phyloP scores from a whole-genome alignment of 805 yeast species.

The Saccharomyces jurei region DNA sequence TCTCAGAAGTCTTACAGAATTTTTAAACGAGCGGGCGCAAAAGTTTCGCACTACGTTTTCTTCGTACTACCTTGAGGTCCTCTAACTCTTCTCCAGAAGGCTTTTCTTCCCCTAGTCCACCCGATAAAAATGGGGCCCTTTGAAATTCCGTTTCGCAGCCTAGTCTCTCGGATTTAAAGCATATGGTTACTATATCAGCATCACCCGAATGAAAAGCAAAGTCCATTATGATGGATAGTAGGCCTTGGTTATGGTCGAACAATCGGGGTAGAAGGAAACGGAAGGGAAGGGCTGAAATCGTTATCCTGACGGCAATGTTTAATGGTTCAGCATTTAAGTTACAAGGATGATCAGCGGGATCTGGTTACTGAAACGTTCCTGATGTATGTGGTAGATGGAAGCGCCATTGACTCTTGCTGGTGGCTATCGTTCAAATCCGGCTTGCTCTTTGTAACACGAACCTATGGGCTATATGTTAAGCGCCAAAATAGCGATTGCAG shows the following conservation, averaged over 20 bases:
- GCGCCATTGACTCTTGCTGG: background rate
- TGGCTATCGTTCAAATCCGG: background rate
- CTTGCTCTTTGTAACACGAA: background rate
- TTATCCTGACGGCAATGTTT: background rate
- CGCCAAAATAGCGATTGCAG: background rate
- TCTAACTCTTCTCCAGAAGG: background rate
- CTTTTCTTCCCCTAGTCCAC: background rate
- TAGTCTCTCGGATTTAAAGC: background rate
- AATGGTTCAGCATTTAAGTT: background rate
- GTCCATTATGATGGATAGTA: background rate
- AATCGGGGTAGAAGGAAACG: background rate
- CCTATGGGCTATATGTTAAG: background rate
- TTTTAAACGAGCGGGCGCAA: background rate
- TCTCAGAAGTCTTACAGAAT: background rate
- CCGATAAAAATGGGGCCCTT: background rate
- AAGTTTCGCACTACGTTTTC: background rate
- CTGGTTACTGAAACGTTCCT: background rate
- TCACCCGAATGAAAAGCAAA: conserved; percentile 4
- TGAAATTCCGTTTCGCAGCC: background rate
- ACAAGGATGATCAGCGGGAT: background rate
- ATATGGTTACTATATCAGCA: background rate
- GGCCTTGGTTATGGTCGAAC: background rate
- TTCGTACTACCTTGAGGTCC: background rate
- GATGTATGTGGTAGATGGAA: background rate
- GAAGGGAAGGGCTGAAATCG: background rate